Evolutionary conservation across 2,329 filamentous ascomycete genomes (phyloP).

Genomic region (Orbilia oligospora): DNA sequence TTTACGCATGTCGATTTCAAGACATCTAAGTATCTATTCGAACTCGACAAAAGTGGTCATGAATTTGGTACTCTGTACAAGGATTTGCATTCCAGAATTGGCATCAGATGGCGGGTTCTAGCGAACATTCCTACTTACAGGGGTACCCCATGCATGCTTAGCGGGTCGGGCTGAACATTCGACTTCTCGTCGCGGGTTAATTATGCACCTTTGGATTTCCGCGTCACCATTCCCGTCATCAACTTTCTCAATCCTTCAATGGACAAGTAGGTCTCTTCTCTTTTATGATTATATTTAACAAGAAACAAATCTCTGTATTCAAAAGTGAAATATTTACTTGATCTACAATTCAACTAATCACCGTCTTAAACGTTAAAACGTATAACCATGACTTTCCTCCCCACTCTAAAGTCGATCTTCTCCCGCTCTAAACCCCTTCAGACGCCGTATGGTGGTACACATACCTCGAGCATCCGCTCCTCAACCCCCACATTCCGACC

Average conservation of each 20-base stretch:
- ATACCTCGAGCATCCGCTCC: background rate
- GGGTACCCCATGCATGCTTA: constrained; percentile 4
- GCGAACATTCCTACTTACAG: background rate
- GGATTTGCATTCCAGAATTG: background rate
- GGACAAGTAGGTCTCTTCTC: background rate
- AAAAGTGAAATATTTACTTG: too few species aligned
- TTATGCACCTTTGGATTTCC: constrained; percentile 2
- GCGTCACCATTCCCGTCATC: constrained; percentile 6
- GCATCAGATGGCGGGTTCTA: background rate
- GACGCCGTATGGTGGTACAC: background rate
- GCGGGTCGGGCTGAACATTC: background rate
- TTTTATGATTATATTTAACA: background rate
- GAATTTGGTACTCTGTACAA: too few species aligned
- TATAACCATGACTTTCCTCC: too few species aligned
- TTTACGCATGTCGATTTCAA: too few species aligned
- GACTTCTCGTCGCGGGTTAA: background rate
- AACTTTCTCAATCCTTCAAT: background rate
- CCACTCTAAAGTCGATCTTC: background rate
- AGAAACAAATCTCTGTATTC: background rate
- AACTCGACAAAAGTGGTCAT: background rate
- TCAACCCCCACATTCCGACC: background rate
- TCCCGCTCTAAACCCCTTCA: background rate
- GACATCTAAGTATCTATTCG: background rate
- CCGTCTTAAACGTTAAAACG: background rate
- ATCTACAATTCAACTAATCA: background rate